Evolutionary conservation across 768 basidiomycete genomes (phyloP).

Genomic region (Lactifluus subvellereus): DNA sequence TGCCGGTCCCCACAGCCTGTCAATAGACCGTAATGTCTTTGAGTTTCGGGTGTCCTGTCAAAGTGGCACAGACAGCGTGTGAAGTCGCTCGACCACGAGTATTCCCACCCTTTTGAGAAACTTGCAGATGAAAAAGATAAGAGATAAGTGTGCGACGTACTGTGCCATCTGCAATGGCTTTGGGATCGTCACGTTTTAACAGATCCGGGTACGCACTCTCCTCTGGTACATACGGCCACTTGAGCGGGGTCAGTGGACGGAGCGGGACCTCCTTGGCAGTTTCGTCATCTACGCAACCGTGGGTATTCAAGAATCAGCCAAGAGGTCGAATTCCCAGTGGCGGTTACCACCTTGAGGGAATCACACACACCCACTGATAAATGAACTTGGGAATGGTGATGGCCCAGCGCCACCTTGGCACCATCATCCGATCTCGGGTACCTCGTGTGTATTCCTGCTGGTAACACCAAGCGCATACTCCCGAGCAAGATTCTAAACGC

Average conservation of each 20-base stretch:
- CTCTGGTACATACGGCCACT: slow-evolving; percentile 82
- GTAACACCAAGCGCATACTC: too few relatives aligned
- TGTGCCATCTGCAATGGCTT: slow-evolving; percentile 66
- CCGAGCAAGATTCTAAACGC: too few relatives aligned
- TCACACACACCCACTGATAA: too few relatives aligned
- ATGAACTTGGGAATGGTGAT: too few relatives aligned
- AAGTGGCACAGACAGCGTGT: slow-evolving; percentile 46
- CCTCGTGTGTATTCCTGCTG: too few relatives aligned
- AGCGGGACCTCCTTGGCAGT: slow-evolving; percentile 30
- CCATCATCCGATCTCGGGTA: too few relatives aligned
- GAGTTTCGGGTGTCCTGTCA: slow-evolving; percentile 49
- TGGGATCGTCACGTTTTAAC: slow-evolving; percentile 74
- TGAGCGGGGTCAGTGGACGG: slow-evolving; percentile 51
- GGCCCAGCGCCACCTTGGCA: too few relatives aligned
- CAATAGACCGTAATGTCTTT: slow-evolving; percentile 50
- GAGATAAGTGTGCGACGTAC: slow-evolving; percentile 37
- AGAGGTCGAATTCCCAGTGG: too few relatives aligned
- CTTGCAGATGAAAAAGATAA: too few relatives aligned
- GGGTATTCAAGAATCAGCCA: too few relatives aligned
- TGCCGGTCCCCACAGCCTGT: slow-evolving; percentile 55
- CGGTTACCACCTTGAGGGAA: too few relatives aligned
- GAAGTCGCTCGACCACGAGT: slow-evolving; percentile 53
- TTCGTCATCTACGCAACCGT: slow-evolving; percentile 19
- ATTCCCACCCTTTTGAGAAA: too few relatives aligned
- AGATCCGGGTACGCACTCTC: slow-evolving; percentile 77